Evolutionary conservation across 352 stramenopile genomes (phyloP).

Genomic region (Globisporangium carolinianum): DNA sequence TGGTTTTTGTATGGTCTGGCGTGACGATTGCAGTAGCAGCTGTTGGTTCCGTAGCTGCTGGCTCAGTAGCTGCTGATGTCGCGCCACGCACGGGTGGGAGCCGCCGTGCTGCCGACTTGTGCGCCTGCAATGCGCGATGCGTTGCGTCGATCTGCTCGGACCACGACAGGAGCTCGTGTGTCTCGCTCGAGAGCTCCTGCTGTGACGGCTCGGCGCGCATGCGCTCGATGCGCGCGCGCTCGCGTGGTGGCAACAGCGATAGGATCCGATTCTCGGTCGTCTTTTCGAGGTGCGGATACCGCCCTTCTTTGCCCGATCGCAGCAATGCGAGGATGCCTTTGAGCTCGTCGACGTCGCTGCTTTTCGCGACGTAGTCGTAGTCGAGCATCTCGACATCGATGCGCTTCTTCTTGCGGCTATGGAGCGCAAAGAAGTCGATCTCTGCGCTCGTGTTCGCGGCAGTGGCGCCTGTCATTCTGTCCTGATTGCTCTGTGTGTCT

Average conservation of each 20-base stretch:
- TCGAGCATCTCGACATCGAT: conserved; percentile 89
- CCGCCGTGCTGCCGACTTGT: conserved; percentile 7
- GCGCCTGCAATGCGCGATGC: conserved; percentile 36
- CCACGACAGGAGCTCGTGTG: conserved; percentile 62
- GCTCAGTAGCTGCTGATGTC: background rate
- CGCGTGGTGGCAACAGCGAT: conserved; percentile 61
- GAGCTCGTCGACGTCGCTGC: conserved; percentile 76
- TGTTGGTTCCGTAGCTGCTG: conserved; percentile 5
- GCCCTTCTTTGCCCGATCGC: conserved; percentile 84
- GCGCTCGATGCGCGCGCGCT: conserved; percentile 62
- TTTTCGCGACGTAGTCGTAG: conserved; percentile 87
- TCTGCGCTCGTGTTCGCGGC: conserved; percentile 13
- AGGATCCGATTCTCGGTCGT: conserved; percentile 77
- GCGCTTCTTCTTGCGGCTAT: conserved; percentile 58
- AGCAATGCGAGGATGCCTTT: conserved; percentile 83
- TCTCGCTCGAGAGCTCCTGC: conserved; percentile 52
- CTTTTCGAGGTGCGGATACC: conserved; percentile 85
- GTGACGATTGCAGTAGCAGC: conserved; percentile 4
- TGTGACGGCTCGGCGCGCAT: conserved; percentile 51
- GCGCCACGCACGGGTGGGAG: conserved; percentile 53
- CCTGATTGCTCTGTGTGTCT: no score
- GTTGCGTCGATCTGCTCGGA: conserved; percentile 45
- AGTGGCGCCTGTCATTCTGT: conserved; percentile 3
- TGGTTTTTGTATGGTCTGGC: conserved; percentile 4
- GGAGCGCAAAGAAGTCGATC: conserved; percentile 71